Base-by-base conservation (phyloP, 2,329 filamentous ascomycete species). In the Fusarium heterosporum region DNA sequence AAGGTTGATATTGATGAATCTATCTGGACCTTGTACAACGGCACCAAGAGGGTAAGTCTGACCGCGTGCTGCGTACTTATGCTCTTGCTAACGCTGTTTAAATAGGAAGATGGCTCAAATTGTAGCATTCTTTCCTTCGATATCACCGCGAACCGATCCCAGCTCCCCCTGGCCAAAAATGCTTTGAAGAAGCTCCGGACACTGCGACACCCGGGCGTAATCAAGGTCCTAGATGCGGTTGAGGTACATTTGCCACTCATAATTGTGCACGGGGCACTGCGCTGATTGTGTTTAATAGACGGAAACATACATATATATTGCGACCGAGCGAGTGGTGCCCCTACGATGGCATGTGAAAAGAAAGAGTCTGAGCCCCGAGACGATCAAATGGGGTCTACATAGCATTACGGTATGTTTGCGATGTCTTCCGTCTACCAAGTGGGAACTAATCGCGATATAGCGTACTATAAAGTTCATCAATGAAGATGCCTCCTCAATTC, bases 101-200 rank as follows among this genome's bases (percentile, higher is more conserved):
- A 48, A 26, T 71, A 97, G 93, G 94, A 98, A 81, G 95, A 98
- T 77, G 89, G 93, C 32, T 97, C 93, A 6, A 89, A 93, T 73
- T 99, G 96, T 81, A 97, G 93, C 81, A 94, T 99, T 70, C 97
- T 99, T 81, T 93, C 93, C 71, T 99, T 99, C 83, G 95, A 99
- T 77, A 86, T 96, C 55, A 85, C 86, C 61, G 84, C 91, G 58
- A 95, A 97, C 78, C 93, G 89, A 77, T 89, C 92, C 41, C 89
- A 90, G 55, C 81, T 97, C 22, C 92, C 94, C 39, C 86, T 99
- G 52, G 96, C 96, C 52, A 93, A 90, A 79, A 99, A 99, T 82
- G 93, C 95, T 42, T 85, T 97, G 69, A 93, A 95, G 77, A 99
- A 98, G 81, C 86, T 97, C 67, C 90, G 95, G 70, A 99, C 95